Percentiles rank a stretch among this genome's conserved stretches.
Conservation (phyloP, 2,329 filamentous ascomycete species). For the Fusarium veterinarium region DNA sequence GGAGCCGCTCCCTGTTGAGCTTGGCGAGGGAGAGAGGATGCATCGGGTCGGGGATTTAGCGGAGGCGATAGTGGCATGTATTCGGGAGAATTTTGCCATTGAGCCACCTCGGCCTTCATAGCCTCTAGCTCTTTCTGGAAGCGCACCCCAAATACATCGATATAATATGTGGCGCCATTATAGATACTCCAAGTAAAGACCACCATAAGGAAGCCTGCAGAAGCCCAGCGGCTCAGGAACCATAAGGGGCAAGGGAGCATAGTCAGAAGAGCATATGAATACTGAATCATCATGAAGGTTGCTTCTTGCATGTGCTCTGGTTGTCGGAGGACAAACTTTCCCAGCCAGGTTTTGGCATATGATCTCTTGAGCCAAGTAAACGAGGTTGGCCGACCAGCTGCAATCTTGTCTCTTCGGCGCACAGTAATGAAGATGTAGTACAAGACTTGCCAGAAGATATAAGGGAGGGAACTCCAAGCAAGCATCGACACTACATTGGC, state of each 20-base stretch:
- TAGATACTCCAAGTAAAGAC: conserved; percentile 97
- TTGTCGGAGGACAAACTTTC: conserved; percentile 82
- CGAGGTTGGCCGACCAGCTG: conserved; percentile 92
- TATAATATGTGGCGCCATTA: conserved; percentile 97
- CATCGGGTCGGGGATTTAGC: conserved; percentile 48
- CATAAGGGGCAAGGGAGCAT: conserved; percentile 96
- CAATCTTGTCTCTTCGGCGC: conserved; percentile 93
- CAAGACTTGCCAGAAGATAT: conserved; percentile 88
- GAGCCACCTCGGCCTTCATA: conserved; percentile 87
- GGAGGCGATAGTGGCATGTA: conserved; percentile 52
- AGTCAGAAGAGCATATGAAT: conserved; percentile 87
- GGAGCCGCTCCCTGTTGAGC: conserved; percentile 24
- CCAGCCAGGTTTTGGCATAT: conserved; percentile 90
- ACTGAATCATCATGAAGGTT: conserved; percentile 97
- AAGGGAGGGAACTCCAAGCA: conserved; percentile 92
- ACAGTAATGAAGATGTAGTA: conserved; percentile 98
- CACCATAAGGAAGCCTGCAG: conserved; percentile 77
- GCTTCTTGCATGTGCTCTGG: conserved; percentile 83
- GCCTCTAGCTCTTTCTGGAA: conserved; percentile 97
- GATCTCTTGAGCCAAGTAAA: conserved; percentile 97
- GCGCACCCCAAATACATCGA: conserved; percentile 95
- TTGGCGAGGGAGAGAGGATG: conserved; percentile 14
- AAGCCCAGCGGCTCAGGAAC: conserved; percentile 90
- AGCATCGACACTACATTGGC: conserved; percentile 85
- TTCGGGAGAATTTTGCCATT: conserved; percentile 79